phyloP scores from a whole-genome alignment of 139 green algal genomes.

The Diplosphaera chodatii region DNA sequence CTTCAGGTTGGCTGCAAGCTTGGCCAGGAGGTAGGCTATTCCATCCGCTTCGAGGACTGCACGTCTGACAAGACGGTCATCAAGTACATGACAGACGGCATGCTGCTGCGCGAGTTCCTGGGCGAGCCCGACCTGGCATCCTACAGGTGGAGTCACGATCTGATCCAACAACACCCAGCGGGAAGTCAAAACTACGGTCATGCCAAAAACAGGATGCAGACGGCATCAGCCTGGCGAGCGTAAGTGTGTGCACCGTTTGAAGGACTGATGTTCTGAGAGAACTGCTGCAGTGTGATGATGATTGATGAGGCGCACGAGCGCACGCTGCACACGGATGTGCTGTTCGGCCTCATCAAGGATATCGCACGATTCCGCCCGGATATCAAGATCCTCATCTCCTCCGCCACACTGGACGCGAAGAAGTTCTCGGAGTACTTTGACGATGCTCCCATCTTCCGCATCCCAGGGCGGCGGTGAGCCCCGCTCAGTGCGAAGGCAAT shows the following conservation, averaged over 20 bases:
- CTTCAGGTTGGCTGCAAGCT: conserved; percentile 78
- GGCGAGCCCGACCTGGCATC: conserved; percentile 87
- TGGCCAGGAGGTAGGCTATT: conserved; percentile 92
- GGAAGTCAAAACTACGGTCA: no score
- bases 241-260: no score
- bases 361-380: conserved; percentile 78
- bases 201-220: no score
- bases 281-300: conserved; percentile 82
- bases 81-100: conserved; percentile 99
- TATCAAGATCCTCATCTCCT: conserved; percentile 95
- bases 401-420: conserved; percentile 83
- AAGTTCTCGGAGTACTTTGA: conserved; percentile 97
- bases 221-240: no score
- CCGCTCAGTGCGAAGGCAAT: no score
- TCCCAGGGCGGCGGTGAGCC: conserved; percentile 59
- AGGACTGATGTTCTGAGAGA: no score
- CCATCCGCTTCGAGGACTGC: conserved; percentile 99
- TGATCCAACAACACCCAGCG: no score
- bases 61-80: conserved; percentile 92
- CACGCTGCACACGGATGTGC: conserved; percentile 93
- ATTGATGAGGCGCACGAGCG: conserved; percentile 96
- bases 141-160: no score
- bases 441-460: conserved; percentile 87
- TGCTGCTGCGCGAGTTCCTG: conserved; percentile 97
- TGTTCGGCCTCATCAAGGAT: conserved; percentile 94